Base-by-base conservation (phyloP, 345 rosid genomes). In the Xanthoceras sorbifolium region DNA sequence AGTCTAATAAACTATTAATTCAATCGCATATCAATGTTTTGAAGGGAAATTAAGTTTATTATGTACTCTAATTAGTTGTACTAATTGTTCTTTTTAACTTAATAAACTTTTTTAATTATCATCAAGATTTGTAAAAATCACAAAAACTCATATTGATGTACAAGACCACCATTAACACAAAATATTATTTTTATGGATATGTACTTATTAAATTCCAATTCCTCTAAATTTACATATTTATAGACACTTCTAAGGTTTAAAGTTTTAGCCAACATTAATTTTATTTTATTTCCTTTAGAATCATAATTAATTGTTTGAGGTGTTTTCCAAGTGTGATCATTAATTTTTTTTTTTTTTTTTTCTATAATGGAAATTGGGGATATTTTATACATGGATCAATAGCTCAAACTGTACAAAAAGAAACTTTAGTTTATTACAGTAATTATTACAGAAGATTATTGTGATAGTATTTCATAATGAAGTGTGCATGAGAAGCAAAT, bases 351-450 rank as follows among this genome's bases (percentile, higher is more conserved):
- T 50, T 1, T 50, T 14, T 0, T 12, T 9, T 12, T 0, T 12
- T 9, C 3, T 4, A 50, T 12, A 1, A 50, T 12, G 11, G 23
- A 28, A 34, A 3, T 60, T 46, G 5, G 60, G 25, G 62, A 64
- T 50, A 3, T 46, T 23, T 69, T 67, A 17, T 38, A 9, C 28
- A 44, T 52, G 71, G 63, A 67, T 54, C 60, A 20, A 54, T 18
- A 61, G 64, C 36, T 42, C 18, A 73, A 77, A 55, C 64, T 46
- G 60, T 52, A 77, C 67, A n/a, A 54, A 57, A 64, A 48, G 36
- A 64, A 78, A 10, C 71, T 67, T 77, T 66, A 59, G 2, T 59
- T 29, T 57, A 57, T 57, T 57, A 57, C 12, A 10, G 11, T 57
- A 57, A 57, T 57, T n/a, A 57, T 57, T 57, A 57, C 25, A 57